phyloP scores from a whole-genome alignment of 306 rosid species.

The Abrus pulchellus region DNA sequence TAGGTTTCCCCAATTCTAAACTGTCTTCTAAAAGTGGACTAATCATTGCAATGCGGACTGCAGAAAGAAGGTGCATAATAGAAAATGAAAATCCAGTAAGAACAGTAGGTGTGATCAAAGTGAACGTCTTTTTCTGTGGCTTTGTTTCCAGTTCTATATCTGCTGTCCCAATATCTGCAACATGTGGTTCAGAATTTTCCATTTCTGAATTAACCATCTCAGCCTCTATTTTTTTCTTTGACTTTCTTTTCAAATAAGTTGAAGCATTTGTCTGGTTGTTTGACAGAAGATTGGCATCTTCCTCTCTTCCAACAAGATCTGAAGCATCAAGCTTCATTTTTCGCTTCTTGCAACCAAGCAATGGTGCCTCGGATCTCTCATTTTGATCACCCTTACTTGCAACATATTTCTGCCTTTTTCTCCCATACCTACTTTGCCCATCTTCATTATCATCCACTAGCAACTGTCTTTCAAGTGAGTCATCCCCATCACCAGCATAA shows the following conservation, averaged over 20 bases:
- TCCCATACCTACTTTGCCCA: conserved; percentile 60
- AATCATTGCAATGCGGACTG: conserved; percentile 93
- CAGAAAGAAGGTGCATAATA: conserved; percentile 91
- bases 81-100: conserved; percentile 97
- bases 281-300: conserved; percentile 58
- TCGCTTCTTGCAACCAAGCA: conserved; percentile 83
- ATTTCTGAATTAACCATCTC: conserved; percentile 67
- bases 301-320: conserved; percentile 62
- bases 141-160: conserved; percentile 82
- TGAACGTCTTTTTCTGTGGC: conserved; percentile 85
- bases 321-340: conserved; percentile 65
- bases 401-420: conserved; percentile 64
- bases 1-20: conserved; percentile 62
- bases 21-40: conserved; percentile 72
- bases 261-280: conserved; percentile 58
- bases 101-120: conserved; percentile 89
- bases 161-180: conserved; percentile 59
- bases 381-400: conserved; percentile 49
- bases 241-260: conserved; percentile 63
- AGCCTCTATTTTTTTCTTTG: conserved; percentile 75
- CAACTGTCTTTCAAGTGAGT: conserved; percentile 57
- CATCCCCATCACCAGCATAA: conserved; percentile 69
- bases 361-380: conserved; percentile 75
- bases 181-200: conserved; percentile 68
- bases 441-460: conserved; percentile 62